Evolutionary conservation across 768 basidiomycete genomes (phyloP).

Genomic region (Mycena floridula): DNA sequence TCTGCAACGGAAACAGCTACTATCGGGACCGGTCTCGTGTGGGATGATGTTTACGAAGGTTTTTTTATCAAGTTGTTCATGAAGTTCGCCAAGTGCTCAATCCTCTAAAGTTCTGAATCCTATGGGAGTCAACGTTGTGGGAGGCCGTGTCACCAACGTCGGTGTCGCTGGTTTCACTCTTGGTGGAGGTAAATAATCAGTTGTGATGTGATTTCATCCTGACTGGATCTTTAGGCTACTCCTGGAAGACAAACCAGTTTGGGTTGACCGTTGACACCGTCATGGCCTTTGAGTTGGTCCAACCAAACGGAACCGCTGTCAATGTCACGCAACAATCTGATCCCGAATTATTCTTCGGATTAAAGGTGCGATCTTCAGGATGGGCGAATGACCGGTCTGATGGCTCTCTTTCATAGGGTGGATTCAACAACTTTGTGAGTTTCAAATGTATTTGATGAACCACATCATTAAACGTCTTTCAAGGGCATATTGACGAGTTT

Average conservation of each 20-base stretch:
- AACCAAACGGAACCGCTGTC: conserved; percentile 31
- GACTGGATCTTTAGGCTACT: conserved; percentile 17
- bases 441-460: conserved; percentile 2
- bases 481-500: conserved; percentile 58
- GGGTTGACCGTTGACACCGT: conserved; percentile 38
- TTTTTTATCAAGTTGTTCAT: conserved; percentile 23
- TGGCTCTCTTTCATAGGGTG: conserved; percentile 37
- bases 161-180: conserved; percentile 36
- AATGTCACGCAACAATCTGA: conserved; percentile 23
- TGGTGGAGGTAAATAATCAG: conserved; percentile 29
- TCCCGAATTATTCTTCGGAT: conserved; percentile 36
- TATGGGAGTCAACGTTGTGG: conserved; percentile 31
- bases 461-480: neutral
- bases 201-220: neutral
- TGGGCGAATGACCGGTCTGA: neutral
- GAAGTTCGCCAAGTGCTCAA: too few species aligned
- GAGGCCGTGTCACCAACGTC: conserved; percentile 35
- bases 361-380: conserved; percentile 25
- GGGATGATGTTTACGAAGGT: conserved; percentile 53
- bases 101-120: too few species aligned
- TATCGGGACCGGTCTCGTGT: conserved; percentile 43
- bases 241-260: conserved; percentile 36
- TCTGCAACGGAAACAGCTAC: conserved; percentile 29
- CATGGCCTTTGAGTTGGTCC: conserved; percentile 30
- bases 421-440: conserved; percentile 52